phyloP scores from a whole-genome alignment of 148 eudicot genomes.

The Fagopyrum homotropicum region DNA sequence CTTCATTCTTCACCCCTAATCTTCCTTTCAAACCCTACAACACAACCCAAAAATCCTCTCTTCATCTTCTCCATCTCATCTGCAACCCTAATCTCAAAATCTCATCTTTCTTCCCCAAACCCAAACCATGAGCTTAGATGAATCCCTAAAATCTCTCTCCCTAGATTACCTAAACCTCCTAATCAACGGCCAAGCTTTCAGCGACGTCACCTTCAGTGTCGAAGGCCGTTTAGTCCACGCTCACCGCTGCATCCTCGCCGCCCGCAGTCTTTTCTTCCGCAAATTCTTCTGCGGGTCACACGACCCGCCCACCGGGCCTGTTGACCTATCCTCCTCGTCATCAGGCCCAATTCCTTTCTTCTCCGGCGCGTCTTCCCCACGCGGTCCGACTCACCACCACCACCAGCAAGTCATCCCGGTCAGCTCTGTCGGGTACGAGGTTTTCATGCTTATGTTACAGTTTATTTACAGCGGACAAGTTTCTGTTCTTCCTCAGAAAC shows the following conservation, averaged over 20 bases:
- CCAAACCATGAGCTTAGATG: constrained; percentile 38
- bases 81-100: not conserved
- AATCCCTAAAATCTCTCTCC: constrained; percentile 73
- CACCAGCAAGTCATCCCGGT: constrained; percentile 58
- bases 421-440: constrained; percentile 85
- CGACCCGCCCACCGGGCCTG: constrained; percentile 28
- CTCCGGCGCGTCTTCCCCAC: not conserved
- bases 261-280: constrained; percentile 81
- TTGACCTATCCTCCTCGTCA: not conserved
- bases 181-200: constrained; percentile 95
- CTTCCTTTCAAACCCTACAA: not conserved
- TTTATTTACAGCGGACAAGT: constrained; percentile 89
- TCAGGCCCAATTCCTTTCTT: not conserved
- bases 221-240: constrained; percentile 96
- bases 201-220: constrained; percentile 87
- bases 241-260: constrained; percentile 85
- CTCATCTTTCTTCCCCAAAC: not conserved
- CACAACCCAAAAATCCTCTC: not conserved
- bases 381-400: not conserved
- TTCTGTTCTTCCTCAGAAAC: constrained; percentile 82
- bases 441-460: constrained; percentile 77
- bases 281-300: constrained; percentile 65
- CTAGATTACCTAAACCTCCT: constrained; percentile 81
- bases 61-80: not conserved
- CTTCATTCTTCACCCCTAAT: not conserved